Evolutionary conservation across 768 basidiomycete genomes (phyloP), one percentile per base, ranked within the genome.

Genomic region (Candolleomyces aberdarensis): DNA sequence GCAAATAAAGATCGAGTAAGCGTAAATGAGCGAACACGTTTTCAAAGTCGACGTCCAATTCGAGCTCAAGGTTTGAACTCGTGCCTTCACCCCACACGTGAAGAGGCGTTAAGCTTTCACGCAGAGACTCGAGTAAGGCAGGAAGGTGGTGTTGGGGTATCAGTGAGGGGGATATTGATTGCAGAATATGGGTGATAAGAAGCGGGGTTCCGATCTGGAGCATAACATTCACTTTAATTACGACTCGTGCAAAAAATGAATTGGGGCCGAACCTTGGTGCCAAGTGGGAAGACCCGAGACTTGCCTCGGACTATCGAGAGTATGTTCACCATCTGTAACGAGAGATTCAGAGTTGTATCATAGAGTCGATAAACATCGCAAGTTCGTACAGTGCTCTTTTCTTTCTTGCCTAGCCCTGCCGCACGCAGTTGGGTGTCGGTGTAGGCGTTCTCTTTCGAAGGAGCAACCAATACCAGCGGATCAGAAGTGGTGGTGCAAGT

Each of bases 1-100:
- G 72, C 1, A 92, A 76, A 67, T 81, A 87, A 1, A 80, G 75
- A 63, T 92, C 90, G 9, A 92, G 66, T 1, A 91, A 73, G 19
- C 76, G 76, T 39, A 92, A 75, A 62, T 85, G 83, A 32, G 83
- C 72, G 58, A 68, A 72, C 5, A 78, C 73, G 15, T 70, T 58
- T 29, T 60, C 58, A 9, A 39, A 54, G 13, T 54, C 43, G 2
- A 60, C 39, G 1, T 59, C 48, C 15, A 66, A 60, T 26, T 67
- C 77, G 61, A 65, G 75, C 51, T 57, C 74, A 66, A 55, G 77
- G 66, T 17, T 78, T 67, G 31, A 39, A 17, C 6, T n/a, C 14
- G 52, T 17, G 15, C 29, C 14, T 3, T n/a, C 32, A 5, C 32
- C 32, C 52, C 52, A 54, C 10, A 17, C 52, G 9, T n/a, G 15